These are phyloP conservation scores for Aspergillus asperescens DNA, from an alignment of 495 filamentous ascomycete species.

Conservation along the genomic window DNA sequence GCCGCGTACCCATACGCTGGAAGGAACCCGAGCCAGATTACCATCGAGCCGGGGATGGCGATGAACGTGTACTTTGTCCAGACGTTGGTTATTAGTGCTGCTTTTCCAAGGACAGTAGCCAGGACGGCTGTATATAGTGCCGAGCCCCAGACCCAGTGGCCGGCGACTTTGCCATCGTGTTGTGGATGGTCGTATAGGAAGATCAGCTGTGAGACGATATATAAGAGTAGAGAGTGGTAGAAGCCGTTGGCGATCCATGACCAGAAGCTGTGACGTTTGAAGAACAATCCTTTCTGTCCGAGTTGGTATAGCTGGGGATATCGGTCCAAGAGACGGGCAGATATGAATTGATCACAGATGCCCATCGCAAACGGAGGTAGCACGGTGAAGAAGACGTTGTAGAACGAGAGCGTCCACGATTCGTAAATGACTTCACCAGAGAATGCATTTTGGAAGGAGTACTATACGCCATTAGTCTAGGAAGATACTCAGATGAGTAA, in stretches of 20 bases:
- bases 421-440: conserved; percentile 98
- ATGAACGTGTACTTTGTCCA: conserved; percentile 99
- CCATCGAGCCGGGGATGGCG: conserved; percentile 89
- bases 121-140: conserved; percentile 87
- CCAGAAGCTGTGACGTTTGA: conserved; percentile 85
- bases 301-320: conserved; percentile 96
- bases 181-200: conserved; percentile 73
- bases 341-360: conserved; percentile 97
- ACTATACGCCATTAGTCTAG: conserved; percentile 52
- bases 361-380: conserved; percentile 92
- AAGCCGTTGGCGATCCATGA: conserved; percentile 91
- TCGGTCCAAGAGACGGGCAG: conserved; percentile 88
- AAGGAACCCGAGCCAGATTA: conserved; percentile 86
- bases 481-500: not conserved
- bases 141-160: conserved; percentile 97
- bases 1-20: conserved; percentile 87
- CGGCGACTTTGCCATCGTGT: conserved; percentile 68
- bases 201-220: conserved; percentile 75
- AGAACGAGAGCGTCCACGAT: conserved; percentile 98
- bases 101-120: conserved; percentile 90
- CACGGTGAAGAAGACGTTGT: conserved; percentile 98
- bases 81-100: conserved; percentile 88
- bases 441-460: conserved; percentile 96
- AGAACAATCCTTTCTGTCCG: conserved; percentile 87
- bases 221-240: conserved; percentile 91